Base-by-base conservation (phyloP, 805 yeast species). In the Grigorovia jiainica region DNA sequence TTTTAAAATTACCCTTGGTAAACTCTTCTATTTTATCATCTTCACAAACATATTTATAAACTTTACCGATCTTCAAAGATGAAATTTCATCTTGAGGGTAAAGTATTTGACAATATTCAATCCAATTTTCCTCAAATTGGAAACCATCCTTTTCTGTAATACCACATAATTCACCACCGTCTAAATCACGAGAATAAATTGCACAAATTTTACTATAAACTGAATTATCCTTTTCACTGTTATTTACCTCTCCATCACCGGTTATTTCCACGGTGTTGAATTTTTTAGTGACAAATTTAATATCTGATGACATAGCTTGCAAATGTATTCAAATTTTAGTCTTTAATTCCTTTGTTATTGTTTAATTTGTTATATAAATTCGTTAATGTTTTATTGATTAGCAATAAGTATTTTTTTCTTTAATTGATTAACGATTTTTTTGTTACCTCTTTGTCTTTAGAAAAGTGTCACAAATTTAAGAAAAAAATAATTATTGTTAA, bases 131-230 rank as follows among this genome's bases (percentile, higher is more conserved):
- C 5, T 47, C 44, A 38, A 66, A 49, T 7, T 54, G 42, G 17
- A 63, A 60, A 2, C 54, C 53, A 38, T 57, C 58, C 45, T 66
- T 67, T 36, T 64, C 62, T 24, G 55, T 61, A 35, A 54, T 50
- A 1, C 62, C 53, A n/a, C 49, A 37, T 7, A 58, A 44, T 2
- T 43, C 42, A 41, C 41, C 43, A 11, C 47, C 42, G 3, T 48
- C 43, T 1, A 34, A 25, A 31, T 51, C 41, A 47, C 67, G 58
- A 6, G 70, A 57, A 52, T 66, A 68, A 10, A 68, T 48, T 8
- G 66, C 65, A 23, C 66, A 44, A 37, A 68, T 53, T 47, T 65
- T 67, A 47, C 67, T 61, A 40, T 54, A 68, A 1, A 70, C 65
- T 2, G 72, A 68, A 19, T 50, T 24, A 38, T 60, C 48, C n/a